A percentile compares a stretch with the other conserved stretches of the same genome.
Evolutionary conservation across 2,329 filamentous ascomycete species (phyloP).

Genomic region (Rhinocladiella similis): DNA sequence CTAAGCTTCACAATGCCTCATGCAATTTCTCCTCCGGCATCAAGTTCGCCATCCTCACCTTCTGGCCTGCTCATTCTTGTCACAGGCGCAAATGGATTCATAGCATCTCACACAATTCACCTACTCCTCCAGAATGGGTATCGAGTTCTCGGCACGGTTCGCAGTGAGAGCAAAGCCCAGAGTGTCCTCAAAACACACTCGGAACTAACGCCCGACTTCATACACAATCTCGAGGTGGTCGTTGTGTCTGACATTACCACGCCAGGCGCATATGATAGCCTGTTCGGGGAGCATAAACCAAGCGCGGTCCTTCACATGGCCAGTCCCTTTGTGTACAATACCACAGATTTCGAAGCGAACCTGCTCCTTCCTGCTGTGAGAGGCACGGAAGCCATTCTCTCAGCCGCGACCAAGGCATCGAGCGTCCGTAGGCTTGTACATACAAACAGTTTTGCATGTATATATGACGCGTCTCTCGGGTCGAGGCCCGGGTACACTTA

Average conservation of each 20-base stretch:
- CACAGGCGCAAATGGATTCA: slow-evolving; percentile 48
- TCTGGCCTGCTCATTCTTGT: slow-evolving; percentile 38
- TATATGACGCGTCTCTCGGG: slow-evolving; percentile 43
- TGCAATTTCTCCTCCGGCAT: not conserved
- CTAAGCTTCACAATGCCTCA: slow-evolving; percentile 1
- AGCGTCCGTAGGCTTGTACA: slow-evolving; percentile 34
- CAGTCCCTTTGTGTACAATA: slow-evolving; percentile 34
- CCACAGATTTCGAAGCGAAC: slow-evolving; percentile 32
- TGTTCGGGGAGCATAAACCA: slow-evolving; percentile 33
- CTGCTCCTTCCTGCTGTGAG: slow-evolving; percentile 33
- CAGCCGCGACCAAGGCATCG: slow-evolving; percentile 25
- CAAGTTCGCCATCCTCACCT: no score
- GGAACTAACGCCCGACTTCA: not conserved
- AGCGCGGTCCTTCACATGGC: slow-evolving; percentile 39
- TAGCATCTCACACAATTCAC: slow-evolving; percentile 43
- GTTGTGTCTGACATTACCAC: slow-evolving; percentile 32
- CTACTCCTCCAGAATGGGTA: slow-evolving; percentile 45
- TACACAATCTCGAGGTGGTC: slow-evolving; percentile 5
- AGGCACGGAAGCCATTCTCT: slow-evolving; percentile 32
- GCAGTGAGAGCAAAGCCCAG: slow-evolving; percentile 31
- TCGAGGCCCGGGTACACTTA: slow-evolving; percentile 44
- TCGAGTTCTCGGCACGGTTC: slow-evolving; percentile 47
- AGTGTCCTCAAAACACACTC: slow-evolving; percentile 11
- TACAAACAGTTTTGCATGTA: slow-evolving; percentile 52
- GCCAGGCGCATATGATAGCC: slow-evolving; percentile 38